A percentile compares a stretch with the other conserved stretches of the same genome.
Evolutionary conservation across 331 rosid genomes (phyloP).

Genomic region (Malus hybrid): DNA sequence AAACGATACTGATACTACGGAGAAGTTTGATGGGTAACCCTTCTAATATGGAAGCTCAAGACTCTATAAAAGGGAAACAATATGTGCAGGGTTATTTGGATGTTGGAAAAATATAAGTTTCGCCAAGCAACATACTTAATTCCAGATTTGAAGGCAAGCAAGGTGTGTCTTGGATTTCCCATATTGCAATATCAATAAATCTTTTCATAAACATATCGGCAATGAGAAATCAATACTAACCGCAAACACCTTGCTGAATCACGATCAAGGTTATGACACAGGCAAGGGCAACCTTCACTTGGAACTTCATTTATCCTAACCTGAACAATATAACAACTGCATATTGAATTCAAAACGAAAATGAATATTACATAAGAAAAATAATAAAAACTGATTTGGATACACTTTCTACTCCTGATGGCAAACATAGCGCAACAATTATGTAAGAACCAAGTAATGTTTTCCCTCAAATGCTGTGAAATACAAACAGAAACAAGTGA

Average conservation of each 20-base stretch:
- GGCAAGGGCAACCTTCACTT: slow-evolving; percentile 34
- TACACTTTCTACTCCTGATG: not conserved
- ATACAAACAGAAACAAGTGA: not conserved
- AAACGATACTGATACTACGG: not conserved
- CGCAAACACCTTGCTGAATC: slow-evolving; percentile 52
- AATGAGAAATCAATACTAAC: slow-evolving; percentile 37
- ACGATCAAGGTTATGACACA: slow-evolving; percentile 45
- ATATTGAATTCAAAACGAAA: slow-evolving; percentile 6
- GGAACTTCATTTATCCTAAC: slow-evolving; percentile 60
- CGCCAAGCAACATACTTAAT: not conserved
- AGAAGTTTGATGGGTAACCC: not conserved
- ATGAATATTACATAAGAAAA: not conserved
- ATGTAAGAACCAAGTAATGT: not conserved
- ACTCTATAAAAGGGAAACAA: not conserved
- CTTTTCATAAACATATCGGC: not conserved
- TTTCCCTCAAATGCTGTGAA: not conserved
- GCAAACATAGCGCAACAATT: not conserved
- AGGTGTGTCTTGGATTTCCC: not conserved
- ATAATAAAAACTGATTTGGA: not conserved
- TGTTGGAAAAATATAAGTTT: not conserved
- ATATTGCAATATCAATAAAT: not conserved
- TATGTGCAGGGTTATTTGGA: not conserved
- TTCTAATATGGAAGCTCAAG: not conserved
- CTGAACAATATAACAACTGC: slow-evolving; percentile 20
- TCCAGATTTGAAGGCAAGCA: not conserved